Conservation (phyloP, 768 basidiomycete species). For the Serendipita sp. region DNA sequence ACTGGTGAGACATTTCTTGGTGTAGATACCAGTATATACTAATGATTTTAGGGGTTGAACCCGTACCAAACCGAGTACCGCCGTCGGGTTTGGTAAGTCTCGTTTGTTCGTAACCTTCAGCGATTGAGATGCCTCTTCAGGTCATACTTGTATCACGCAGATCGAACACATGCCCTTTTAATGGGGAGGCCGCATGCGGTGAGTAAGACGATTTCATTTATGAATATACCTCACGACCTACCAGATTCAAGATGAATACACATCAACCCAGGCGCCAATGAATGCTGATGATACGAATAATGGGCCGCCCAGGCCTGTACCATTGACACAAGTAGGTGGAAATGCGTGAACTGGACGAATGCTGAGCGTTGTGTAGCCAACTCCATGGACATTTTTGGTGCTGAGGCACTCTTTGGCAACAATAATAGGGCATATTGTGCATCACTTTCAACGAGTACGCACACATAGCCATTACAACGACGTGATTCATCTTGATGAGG, state of each 20-base stretch:
- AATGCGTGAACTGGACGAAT: not conserved
- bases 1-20: conserved; percentile 31
- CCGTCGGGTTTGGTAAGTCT: conserved; percentile 63
- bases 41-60: conserved; percentile 40
- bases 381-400: conserved; percentile 75
- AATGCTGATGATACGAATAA: conserved; percentile 40
- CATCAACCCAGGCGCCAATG: conserved; percentile 59
- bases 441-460: conserved; percentile 80
- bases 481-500: conserved; percentile 66
- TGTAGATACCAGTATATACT: not conserved
- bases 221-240: conserved; percentile 8
- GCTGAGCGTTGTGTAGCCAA: conserved; percentile 37
- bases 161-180: conserved; percentile 82
- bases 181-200: conserved; percentile 67
- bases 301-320: conserved; percentile 2
- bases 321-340: not conserved
- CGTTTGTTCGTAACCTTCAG: conserved; percentile 1
- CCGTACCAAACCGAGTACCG: conserved; percentile 71
- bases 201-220: not conserved
- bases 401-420: conserved; percentile 64
- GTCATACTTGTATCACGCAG: conserved; percentile 87
- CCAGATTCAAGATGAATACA: conserved; percentile 68
- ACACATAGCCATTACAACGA: conserved; percentile 68
- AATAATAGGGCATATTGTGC: conserved; percentile 80
- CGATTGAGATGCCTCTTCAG: conserved; percentile 20